Base-by-base conservation (phyloP, 345 rosid genomes). In the Excoecaria agallocha region DNA sequence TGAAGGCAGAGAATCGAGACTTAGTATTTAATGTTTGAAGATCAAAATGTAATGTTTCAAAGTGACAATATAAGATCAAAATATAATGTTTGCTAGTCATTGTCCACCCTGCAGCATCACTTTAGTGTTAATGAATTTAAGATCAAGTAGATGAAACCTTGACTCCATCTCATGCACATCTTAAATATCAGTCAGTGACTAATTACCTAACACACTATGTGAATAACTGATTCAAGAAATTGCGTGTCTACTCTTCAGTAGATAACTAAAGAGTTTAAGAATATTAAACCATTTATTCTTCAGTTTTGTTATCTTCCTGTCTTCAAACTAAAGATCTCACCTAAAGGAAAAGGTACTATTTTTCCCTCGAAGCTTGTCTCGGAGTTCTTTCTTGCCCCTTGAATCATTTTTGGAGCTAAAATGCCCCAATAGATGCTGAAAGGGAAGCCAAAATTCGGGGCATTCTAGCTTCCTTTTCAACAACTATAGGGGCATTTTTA, bases 1-100 rank as follows among this genome's bases (percentile, higher is more conserved):
- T 76, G 16, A 48, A 17, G 6, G 59, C 54, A 24, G 13, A 68
- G 25, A 68, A 16, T 63, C n/a, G 22, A 38, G 55, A 25, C 22
- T 13, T 49, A 17, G 58, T 30, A 68, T 50, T 62, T 39, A 62
- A 62, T 35, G 67, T 5, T 38, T 66, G 55, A 46, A 66, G 70
- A 38, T 10, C 38, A 22, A 46, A 45, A 43, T 20, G n/a, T 66
- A 20, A 46, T 66, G 55, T 66, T 38, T 62, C 45, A 37, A 6
- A 45, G 45, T 35, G 3, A 61, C 15, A 61, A 30, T 7, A 38
- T 62, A 16, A 62, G 7, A 15, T 62, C 67, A 12, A 35, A 41
- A 16, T 6, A 20, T 15, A 30, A 30, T 61, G 41, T 13, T 61
- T 55, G 1, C 35, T 61, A 5, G 13, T 61, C 43, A 30, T 61